Evolutionary conservation across 768 basidiomycete genomes (phyloP).

Genomic region (Mycena indigotica): DNA sequence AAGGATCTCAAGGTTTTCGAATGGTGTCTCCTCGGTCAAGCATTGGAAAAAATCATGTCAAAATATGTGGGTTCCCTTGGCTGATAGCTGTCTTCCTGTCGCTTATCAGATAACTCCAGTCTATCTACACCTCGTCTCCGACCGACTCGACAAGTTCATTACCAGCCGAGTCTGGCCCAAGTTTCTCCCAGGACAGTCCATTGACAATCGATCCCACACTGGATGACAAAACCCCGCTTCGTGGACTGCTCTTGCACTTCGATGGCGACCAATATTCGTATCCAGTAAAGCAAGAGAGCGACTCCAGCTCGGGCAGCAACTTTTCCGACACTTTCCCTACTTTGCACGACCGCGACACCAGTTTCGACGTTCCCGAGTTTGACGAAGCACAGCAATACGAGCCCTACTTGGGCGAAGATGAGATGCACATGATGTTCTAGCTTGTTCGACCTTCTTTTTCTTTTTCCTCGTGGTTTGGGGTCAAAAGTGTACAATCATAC

Average conservation of each 20-base stretch:
- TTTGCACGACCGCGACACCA: conserved; percentile 6
- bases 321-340: conserved; percentile 15
- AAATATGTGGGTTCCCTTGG: conserved; percentile 66
- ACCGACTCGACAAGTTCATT: conserved; percentile 35
- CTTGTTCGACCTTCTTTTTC: neutral
- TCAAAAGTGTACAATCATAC: conserved; percentile 6
- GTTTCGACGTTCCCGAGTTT: conserved; percentile 15
- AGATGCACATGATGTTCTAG: no score
- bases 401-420: no score
- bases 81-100: neutral
- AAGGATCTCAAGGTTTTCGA: conserved; percentile 92
- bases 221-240: conserved; percentile 2
- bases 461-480: neutral
- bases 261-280: conserved; percentile 5
- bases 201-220: conserved; percentile 13
- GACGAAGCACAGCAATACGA: conserved; percentile 5
- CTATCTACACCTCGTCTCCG: conserved; percentile 48
- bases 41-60: conserved; percentile 76
- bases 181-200: conserved; percentile 31
- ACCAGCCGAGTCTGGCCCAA: conserved; percentile 31
- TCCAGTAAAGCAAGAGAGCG: conserved; percentile 24
- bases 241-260: conserved; percentile 16
- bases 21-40: conserved; percentile 70
- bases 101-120: conserved; percentile 42
- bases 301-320: conserved; percentile 29